Conservation (phyloP, 2,329 filamentous ascomycete species). For the Neonectria punicea region DNA sequence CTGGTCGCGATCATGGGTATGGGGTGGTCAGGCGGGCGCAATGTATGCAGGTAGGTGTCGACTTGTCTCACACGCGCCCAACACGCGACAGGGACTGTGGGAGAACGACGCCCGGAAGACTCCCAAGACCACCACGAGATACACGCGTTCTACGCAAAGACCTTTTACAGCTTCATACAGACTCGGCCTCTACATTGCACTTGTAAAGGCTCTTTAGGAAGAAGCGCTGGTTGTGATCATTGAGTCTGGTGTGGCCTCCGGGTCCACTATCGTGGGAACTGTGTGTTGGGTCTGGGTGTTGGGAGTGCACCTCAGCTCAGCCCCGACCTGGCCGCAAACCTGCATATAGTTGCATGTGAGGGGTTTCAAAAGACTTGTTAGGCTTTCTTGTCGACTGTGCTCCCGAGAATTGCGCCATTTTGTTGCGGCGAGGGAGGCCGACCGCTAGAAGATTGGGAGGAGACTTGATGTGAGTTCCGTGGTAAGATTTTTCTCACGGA, state of each 20-base stretch:
- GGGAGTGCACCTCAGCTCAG: background rate
- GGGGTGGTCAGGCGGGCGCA: slow-evolving; percentile 26
- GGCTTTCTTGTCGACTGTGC: background rate
- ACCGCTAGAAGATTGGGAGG: background rate
- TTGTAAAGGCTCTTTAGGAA: background rate
- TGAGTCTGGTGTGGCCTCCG: background rate
- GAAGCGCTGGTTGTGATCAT: background rate
- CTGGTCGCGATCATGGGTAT: slow-evolving; percentile 22
- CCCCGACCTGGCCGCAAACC: slow-evolving; percentile 3
- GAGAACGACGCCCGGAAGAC: background rate
- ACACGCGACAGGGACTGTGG: background rate
- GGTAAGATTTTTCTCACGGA: no score
- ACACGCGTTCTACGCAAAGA: background rate
- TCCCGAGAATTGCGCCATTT: background rate
- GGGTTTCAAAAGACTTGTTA: background rate
- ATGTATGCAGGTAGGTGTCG: slow-evolving; percentile 5
- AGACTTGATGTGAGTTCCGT: background rate
- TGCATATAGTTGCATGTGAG: background rate
- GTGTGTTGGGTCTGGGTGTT: slow-evolving; percentile 3
- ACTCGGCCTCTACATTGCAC: no score
- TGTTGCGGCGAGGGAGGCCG: background rate
- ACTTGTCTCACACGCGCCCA: background rate
- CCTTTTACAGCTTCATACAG: no score
- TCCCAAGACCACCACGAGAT: background rate
- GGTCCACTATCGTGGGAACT: background rate